Conservation (phyloP, 1,284 basidiomycete species). For the Ceratobasidium sp. region DNA sequence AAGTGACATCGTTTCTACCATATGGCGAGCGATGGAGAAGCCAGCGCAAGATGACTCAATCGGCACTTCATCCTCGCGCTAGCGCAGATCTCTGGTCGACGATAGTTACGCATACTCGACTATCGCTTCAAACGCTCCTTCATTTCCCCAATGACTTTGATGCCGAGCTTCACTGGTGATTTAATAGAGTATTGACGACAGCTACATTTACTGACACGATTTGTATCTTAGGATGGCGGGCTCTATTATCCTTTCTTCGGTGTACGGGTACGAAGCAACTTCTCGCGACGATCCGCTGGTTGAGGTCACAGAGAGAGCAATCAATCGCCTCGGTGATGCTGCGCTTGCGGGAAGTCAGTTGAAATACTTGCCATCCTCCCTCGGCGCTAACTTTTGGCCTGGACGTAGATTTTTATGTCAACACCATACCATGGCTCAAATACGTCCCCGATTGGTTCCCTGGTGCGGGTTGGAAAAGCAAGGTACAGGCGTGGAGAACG, state of each 20-base stretch:
- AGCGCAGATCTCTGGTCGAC: neutral
- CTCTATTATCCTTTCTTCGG: constrained; percentile 4
- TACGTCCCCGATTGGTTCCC: constrained; percentile 44
- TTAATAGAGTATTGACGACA: too few relatives aligned
- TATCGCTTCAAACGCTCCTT: constrained; percentile 8
- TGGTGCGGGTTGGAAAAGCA: constrained; percentile 34
- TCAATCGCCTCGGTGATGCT: constrained; percentile 2
- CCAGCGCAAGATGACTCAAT: constrained; percentile 2
- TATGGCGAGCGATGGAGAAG: constrained; percentile 27
- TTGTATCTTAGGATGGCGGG: constrained; percentile 10
- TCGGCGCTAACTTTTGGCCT: too few relatives aligned
- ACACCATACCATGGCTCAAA: constrained; percentile 37
- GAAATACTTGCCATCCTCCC: too few relatives aligned
- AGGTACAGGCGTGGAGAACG: constrained; percentile 7
- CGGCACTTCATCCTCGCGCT: neutral
- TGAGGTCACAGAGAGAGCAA: constrained; percentile 11
- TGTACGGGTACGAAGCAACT: constrained; percentile 36
- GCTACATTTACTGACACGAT: too few relatives aligned
- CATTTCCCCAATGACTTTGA: neutral
- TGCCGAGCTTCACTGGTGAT: constrained; percentile 8
- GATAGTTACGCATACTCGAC: constrained; percentile 9
- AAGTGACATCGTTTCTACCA: neutral
- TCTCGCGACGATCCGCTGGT: constrained; percentile 27
- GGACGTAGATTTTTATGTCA: constrained; percentile 19
- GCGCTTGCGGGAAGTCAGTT: constrained; percentile 15